Percentiles rank a stretch among this genome's conserved stretches.
Evolutionary conservation across 2,329 filamentous ascomycete species (phyloP).

Genomic region (Nemania bipapillata): DNA sequence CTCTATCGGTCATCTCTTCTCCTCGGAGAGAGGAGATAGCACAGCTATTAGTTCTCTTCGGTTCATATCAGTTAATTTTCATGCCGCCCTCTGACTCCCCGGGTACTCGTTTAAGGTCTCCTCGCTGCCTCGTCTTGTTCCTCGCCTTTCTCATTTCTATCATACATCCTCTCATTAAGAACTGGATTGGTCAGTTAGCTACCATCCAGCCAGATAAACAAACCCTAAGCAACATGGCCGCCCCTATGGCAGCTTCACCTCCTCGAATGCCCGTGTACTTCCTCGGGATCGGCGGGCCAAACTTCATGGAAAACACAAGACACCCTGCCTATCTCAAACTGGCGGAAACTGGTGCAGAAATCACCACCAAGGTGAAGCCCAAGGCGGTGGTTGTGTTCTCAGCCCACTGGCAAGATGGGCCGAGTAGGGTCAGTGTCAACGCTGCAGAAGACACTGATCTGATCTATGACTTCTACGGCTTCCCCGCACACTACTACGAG

Average conservation of each 20-base stretch:
- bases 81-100: background rate
- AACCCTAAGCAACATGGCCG: conserved; percentile 26
- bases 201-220: background rate
- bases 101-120: background rate
- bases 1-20: too few relatives aligned
- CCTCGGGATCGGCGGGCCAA: conserved; percentile 56
- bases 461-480: conserved; percentile 73
- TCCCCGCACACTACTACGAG: conserved; percentile 69
- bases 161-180: background rate
- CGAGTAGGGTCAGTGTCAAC: conserved; percentile 65
- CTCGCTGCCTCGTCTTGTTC: background rate
- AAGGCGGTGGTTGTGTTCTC: conserved; percentile 73
- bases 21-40: too few relatives aligned
- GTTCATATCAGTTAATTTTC: background rate
- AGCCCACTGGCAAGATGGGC: conserved; percentile 70
- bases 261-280: conserved; percentile 42
- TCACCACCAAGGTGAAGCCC: conserved; percentile 69
- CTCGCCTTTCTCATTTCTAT: background rate
- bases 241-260: conserved; percentile 5
- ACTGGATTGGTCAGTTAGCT: background rate
- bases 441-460: conserved; percentile 64
- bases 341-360: conserved; percentile 64
- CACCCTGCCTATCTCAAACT: conserved; percentile 69
- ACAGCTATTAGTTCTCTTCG: background rate
- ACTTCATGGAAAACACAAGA: conserved; percentile 67